Base-by-base conservation (phyloP, 495 filamentous ascomycete species). In the Aspergillus indologenus region DNA sequence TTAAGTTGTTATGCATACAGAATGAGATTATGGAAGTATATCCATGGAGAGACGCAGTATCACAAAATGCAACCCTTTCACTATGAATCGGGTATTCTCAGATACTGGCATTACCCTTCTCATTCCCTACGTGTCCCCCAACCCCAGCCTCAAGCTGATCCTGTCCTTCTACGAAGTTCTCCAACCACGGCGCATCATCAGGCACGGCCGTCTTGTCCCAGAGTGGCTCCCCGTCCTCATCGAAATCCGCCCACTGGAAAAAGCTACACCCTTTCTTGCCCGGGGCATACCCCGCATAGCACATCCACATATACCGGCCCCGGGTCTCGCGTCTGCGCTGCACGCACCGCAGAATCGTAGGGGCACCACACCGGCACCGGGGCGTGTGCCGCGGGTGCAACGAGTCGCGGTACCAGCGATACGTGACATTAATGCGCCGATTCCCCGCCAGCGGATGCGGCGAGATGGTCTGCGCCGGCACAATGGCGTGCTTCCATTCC, bases 281-380 rank as follows among this genome's bases (percentile, higher is more conserved):
- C 0, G 89, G 89, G 15, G 85, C 80, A 64, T 85, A 90, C 3
- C 87, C 86, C 7, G 83, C 85, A 73, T 92, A 85, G 60, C 94
- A 98, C 86, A 90, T 91, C 93, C 93, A 98, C 78, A 96, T 93
- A 68, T 96, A 97, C 54, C 82, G 79, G 0, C 91, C 91, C 50
- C 81, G 75, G 54, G 85, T 92, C 62, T 88, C 85, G 43, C 81
- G 85, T 68, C 87, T 90, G 55, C 80, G 84, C 71, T 90, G 89
- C 40, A 91, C 88, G 58, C 90, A 92, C 23, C 90, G 78, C 59
- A 98, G 74, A 15, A 96, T 85, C 2, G 84, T 77, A 8, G 90
- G 84, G 42, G 90, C 74, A 1, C 81, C 80, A 65, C 92, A 96
- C 47, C 78, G 80, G 66, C 86, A 89, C 22, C 72, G 69, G 3